phyloP scores from a whole-genome alignment of 139 green algal genomes.

The Zygnema circumcarinatum region DNA sequence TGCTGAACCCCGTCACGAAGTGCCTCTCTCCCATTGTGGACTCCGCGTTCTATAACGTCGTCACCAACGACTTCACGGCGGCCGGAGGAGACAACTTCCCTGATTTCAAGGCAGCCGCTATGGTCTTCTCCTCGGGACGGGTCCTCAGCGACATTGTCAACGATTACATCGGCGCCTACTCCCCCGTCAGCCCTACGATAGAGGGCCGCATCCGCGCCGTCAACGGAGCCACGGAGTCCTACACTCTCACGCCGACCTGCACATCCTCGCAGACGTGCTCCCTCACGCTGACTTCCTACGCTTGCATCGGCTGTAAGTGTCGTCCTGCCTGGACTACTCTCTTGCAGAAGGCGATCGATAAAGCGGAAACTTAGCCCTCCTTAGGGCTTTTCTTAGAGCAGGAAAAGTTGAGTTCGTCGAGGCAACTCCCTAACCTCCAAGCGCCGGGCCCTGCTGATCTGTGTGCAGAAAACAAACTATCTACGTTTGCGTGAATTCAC shows the following conservation, averaged over 20 bases:
- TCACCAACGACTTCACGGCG: conserved; percentile 54
- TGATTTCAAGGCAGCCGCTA: not conserved
- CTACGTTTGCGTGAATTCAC: no score
- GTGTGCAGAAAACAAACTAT: no score
- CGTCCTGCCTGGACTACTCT: no score
- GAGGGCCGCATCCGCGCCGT: conserved; percentile 2
- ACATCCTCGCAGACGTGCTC: not conserved
- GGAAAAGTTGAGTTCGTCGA: no score
- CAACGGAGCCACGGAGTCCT: not conserved
- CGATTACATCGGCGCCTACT: conserved; percentile 5
- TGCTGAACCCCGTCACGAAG: not conserved
- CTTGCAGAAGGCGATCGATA: no score
- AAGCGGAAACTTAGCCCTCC: no score
- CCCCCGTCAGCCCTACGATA: not conserved
- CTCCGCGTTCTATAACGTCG: conserved; percentile 36
- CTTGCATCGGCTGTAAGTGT: no score
- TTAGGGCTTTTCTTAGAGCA: no score
- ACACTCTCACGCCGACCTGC: not conserved
- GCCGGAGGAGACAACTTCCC: conserved; percentile 36
- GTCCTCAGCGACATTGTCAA: conserved; percentile 15
- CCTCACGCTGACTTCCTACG: conserved; percentile 5
- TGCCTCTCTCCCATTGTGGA: conserved; percentile 30
- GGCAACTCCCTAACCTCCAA: no score
- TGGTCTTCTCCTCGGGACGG: conserved; percentile 20
- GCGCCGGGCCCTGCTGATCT: no score